Percentiles rank a stretch among this genome's conserved stretches.
phyloP scores from a whole-genome alignment of 2,329 filamentous ascomycete genomes.

The Rutstroemia sp. region DNA sequence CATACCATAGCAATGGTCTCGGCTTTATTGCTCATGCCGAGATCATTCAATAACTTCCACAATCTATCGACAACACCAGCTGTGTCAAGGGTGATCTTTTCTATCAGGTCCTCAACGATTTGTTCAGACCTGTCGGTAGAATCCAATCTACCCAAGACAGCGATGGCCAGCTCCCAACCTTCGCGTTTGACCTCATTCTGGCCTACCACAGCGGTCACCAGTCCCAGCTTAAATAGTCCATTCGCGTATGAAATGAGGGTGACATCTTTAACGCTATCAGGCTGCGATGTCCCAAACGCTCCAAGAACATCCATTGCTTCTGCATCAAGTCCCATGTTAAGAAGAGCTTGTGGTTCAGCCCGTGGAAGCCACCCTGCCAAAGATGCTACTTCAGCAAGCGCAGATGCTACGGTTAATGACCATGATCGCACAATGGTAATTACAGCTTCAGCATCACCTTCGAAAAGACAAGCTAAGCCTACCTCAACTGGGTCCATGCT shows the following conservation, averaged over 20 bases:
- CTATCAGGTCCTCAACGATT: conserved; percentile 65
- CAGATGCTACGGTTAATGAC: conserved; percentile 72
- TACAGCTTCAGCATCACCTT: conserved; percentile 72
- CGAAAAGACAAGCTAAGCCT: conserved; percentile 72
- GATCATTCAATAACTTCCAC: conserved; percentile 66
- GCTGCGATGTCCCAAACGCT: conserved; percentile 47
- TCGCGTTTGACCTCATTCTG: conserved; percentile 41
- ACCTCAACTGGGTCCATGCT: conserved; percentile 70
- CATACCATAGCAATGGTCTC: conserved; percentile 75
- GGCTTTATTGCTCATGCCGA: conserved; percentile 73
- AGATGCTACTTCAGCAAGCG: conserved; percentile 78
- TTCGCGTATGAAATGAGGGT: conserved; percentile 71
- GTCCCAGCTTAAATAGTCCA: conserved; percentile 49
- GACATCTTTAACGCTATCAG: conserved; percentile 67
- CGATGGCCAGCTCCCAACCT: conserved; percentile 86
- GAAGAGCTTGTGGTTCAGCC: conserved; percentile 44
- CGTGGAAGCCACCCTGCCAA: conserved; percentile 74
- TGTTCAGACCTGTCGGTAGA: conserved; percentile 63
- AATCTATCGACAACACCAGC: conserved; percentile 71
- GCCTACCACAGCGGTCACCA: conserved; percentile 17
- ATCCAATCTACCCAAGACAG: conserved; percentile 75
- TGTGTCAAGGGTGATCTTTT: conserved; percentile 63
- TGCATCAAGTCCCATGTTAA: conserved; percentile 59
- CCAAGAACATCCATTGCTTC: conserved; percentile 81
- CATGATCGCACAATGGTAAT: conserved; percentile 68